Percentiles rank a stretch among this genome's conserved stretches.
Evolutionary conservation across 805 yeast species (phyloP).

Genomic region (Cyberlindnera veronae): DNA sequence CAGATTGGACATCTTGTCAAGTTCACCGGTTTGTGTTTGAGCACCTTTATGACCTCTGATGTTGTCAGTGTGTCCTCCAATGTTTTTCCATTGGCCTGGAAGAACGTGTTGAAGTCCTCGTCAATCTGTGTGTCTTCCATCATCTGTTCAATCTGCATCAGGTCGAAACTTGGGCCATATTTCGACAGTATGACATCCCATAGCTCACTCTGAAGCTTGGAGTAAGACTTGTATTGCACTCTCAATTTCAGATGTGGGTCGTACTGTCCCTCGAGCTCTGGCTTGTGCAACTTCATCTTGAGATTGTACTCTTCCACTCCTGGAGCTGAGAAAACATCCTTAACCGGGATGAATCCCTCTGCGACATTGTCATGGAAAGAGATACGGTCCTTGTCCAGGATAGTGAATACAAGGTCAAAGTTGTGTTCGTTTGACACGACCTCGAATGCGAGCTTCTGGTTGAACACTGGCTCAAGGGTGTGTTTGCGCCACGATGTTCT

Average conservation of each 20-base stretch:
- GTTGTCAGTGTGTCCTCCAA: constrained; percentile 43
- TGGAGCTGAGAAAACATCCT: constrained; percentile 35
- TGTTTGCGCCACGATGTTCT: constrained; percentile 84
- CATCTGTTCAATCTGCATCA: constrained; percentile 54
- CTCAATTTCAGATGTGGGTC: constrained; percentile 55
- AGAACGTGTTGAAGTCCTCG: constrained; percentile 22
- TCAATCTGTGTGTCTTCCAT: constrained; percentile 18
- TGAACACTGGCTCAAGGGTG: constrained; percentile 75
- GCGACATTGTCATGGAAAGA: constrained; percentile 86
- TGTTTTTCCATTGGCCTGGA: constrained; percentile 14
- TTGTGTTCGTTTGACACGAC: constrained; percentile 60
- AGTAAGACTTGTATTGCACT: constrained; percentile 66
- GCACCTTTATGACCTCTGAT: constrained; percentile 51
- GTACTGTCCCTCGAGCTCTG: constrained; percentile 26
- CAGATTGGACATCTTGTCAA: constrained; percentile 77
- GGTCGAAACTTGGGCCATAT: constrained; percentile 40
- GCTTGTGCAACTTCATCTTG: constrained; percentile 32
- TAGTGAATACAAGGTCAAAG: constrained; percentile 64
- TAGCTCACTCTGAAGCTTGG: constrained; percentile 57
- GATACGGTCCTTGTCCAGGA: constrained; percentile 80
- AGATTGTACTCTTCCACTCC: constrained; percentile 29
- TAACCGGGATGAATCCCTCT: constrained; percentile 51
- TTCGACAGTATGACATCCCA: constrained; percentile 64
- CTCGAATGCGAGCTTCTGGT: constrained; percentile 79
- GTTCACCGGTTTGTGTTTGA: constrained; percentile 34